Evolutionary conservation across 1,139 yeast genomes (phyloP).

Genomic region (Suhomyces taliae): DNA sequence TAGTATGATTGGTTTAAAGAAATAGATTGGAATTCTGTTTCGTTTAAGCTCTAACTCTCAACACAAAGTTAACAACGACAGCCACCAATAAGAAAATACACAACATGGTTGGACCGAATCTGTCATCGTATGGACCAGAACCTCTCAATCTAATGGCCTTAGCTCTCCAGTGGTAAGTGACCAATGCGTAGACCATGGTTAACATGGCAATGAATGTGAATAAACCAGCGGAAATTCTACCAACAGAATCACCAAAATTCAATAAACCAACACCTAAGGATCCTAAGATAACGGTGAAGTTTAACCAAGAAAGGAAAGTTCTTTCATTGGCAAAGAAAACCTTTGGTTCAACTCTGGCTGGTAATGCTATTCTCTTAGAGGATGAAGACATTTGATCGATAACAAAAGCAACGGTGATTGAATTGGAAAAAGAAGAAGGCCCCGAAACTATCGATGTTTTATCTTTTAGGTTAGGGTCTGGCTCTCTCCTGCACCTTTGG

Average conservation of each 20-base stretch:
- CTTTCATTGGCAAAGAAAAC: slow-evolving; percentile 98
- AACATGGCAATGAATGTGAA: slow-evolving; percentile 96
- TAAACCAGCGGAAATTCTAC: slow-evolving; percentile 89
- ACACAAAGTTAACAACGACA: slow-evolving; percentile 84
- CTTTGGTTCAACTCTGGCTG: slow-evolving; percentile 97
- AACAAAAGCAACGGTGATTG: not conserved
- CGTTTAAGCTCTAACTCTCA: slow-evolving; percentile 64
- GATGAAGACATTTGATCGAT: slow-evolving; percentile 14
- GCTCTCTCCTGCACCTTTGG: no score
- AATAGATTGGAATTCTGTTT: not conserved
- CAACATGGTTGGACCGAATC: slow-evolving; percentile 98
- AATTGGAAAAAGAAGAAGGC: no score
- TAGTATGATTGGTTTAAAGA: no score
- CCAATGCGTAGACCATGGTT: slow-evolving; percentile 92
- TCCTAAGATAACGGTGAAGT: slow-evolving; percentile 95
- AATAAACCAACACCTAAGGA: slow-evolving; percentile 94
- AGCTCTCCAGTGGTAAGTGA: slow-evolving; percentile 99
- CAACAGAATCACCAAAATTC: slow-evolving; percentile 93
- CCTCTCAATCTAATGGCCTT: slow-evolving; percentile 97
- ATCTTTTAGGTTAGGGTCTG: not conserved
- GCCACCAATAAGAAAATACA: slow-evolving; percentile 91
- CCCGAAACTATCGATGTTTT: slow-evolving; percentile 1
- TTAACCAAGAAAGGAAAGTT: slow-evolving; percentile 96
- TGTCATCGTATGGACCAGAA: slow-evolving; percentile 96
- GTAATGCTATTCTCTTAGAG: slow-evolving; percentile 87